Evolutionary conservation across 345 rosid species (phyloP), one percentile per base, ranked within the genome.

Genomic region (Aegle marmelos): DNA sequence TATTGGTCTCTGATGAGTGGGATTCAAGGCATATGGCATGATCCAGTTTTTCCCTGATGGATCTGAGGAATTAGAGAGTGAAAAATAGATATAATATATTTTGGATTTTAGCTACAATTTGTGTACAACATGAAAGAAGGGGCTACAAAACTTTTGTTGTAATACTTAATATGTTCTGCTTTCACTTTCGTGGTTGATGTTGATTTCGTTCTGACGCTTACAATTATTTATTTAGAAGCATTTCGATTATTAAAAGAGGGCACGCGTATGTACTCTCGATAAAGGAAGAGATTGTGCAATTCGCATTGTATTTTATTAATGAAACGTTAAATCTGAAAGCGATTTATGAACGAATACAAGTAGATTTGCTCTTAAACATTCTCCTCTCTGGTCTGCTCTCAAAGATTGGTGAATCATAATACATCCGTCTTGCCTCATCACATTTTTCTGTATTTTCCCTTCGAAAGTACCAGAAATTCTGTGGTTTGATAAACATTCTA

Each of bases 291-390:
- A 27, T 10, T 58, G 11, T 62, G 37, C 41, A 36, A 73, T n/a
- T 56, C 6, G 61, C 24, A 2, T 27, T 53, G 24, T 68, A 70
- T 62, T 50, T 24, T 22, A 24, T 54, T 16, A 30, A 64, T n/a
- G 54, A 50, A 80, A 71, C 14, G 24, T 7, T 22, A 0, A 27
- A 36, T 66, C 54, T 36, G 5, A 28, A 24, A 34, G 57, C 66
- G 0, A 45, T n/a, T 80, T 80, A 85, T 41, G 91, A 90, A 73
- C 74, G 87, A 57, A 88, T 87, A 79, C 90, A 83, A 64, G 91
- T 80, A 70, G 97, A 86, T 82, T 88, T 87, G 69, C 85, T 82
- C 85, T 84, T 85, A 50, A 84, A 80, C 80, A 83, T 67, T 58
- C 79, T 78, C 73, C 79, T 77, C 5, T 31, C 82, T 50, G 96